Evolutionary conservation across 208 protist genomes (phyloP).

Genomic region (Trypanosoma caninum): DNA sequence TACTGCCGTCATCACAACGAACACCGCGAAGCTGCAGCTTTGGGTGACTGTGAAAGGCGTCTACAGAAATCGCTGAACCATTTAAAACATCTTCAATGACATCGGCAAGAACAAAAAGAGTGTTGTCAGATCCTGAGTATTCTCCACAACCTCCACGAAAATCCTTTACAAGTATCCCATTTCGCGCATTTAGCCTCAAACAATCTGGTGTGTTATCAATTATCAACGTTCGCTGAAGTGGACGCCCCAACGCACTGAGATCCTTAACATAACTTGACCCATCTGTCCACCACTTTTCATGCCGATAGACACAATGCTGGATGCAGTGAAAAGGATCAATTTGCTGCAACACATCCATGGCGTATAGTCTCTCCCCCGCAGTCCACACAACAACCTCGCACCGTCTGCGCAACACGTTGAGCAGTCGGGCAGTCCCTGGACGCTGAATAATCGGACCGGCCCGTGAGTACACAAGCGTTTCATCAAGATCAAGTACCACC

Average conservation of each 20-base stretch:
- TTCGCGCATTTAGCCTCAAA: slow-evolving; percentile 18
- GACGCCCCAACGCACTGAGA: slow-evolving; percentile 18
- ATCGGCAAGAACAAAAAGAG: slow-evolving; percentile 32
- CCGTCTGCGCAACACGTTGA: slow-evolving; percentile 41
- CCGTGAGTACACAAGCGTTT: slow-evolving; percentile 73
- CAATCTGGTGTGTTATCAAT: slow-evolving; percentile 35
- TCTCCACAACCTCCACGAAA: slow-evolving; percentile 5
- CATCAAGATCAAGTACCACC: slow-evolving; percentile 80
- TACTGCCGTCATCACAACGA: slow-evolving; percentile 10
- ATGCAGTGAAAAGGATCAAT: slow-evolving; percentile 27
- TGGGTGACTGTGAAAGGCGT: slow-evolving; percentile 17
- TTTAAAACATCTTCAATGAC: slow-evolving; percentile 28
- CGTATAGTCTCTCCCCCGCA: slow-evolving; percentile 52
- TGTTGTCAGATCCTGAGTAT: slow-evolving; percentile 14
- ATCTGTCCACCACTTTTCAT: slow-evolving; percentile 28
- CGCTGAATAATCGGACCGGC: slow-evolving; percentile 49
- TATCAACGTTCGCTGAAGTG: slow-evolving; percentile 22
- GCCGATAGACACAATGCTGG: slow-evolving; percentile 29
- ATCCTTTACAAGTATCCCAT: slow-evolving; percentile 30
- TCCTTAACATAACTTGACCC: slow-evolving; percentile 26
- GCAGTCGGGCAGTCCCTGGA: slow-evolving; percentile 39
- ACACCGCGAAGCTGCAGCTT: slow-evolving; percentile 16
- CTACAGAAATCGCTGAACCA: slow-evolving; percentile 15
- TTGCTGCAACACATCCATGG: slow-evolving; percentile 30
- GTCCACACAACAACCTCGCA: slow-evolving; percentile 81